Evolutionary conservation across 176 grass and related monocot genomes (phyloP).

Genomic region (Dendrocalamus sinicus): DNA sequence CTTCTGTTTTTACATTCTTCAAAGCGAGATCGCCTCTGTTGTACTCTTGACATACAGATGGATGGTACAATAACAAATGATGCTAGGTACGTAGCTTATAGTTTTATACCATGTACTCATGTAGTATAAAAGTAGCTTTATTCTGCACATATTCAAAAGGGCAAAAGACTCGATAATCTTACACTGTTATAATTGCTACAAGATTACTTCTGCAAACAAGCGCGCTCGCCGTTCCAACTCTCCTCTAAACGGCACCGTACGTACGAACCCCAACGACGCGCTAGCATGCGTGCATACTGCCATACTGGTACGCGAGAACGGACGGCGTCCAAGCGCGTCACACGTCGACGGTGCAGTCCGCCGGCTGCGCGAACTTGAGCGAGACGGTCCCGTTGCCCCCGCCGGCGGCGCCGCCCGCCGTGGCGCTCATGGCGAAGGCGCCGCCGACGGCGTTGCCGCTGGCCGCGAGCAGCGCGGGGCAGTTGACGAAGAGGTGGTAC

Average conservation of each 20-base stretch:
- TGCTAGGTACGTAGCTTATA: background rate
- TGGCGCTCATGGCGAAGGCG: conserved; percentile 43
- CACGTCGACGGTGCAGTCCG: conserved; percentile 72
- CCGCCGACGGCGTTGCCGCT: conserved; percentile 19
- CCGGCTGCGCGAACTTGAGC: conserved; percentile 61
- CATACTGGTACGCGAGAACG: background rate
- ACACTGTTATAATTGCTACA: conserved; percentile 6
- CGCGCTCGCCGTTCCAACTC: background rate
- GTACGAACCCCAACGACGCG: background rate
- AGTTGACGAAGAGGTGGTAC: conserved; percentile 83
- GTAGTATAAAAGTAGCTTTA: conserved; percentile 38
- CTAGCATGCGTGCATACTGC: background rate
- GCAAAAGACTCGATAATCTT: background rate
- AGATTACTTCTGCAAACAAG: conserved; percentile 28
- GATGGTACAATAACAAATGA: background rate
- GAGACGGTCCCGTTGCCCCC: conserved; percentile 26
- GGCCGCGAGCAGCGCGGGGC: conserved; percentile 72
- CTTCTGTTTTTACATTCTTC: background rate
- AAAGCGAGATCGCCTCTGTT: background rate
- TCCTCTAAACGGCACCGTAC: background rate
- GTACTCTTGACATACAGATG: background rate
- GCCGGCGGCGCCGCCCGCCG: background rate
- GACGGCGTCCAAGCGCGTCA: conserved; percentile 16
- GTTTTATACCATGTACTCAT: background rate
- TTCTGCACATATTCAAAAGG: conserved; percentile 45